A percentile compares a stretch with the other conserved stretches of the same genome.
These are phyloP conservation scores for Malus hybrid DNA, from an alignment of 331 rosid genomes.

Conservation along the genomic window DNA sequence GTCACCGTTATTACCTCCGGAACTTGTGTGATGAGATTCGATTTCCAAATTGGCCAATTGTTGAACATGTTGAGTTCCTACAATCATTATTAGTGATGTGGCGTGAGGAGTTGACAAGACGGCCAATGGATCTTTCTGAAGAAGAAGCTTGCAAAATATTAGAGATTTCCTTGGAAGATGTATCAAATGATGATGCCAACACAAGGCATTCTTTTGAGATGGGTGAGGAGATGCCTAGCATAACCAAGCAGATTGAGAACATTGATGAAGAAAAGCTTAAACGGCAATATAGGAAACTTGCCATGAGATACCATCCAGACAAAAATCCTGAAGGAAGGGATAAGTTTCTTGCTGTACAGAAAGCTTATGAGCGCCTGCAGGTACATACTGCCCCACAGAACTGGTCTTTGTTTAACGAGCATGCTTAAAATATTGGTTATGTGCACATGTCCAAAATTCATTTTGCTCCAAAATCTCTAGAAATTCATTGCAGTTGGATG, in stretches of 20 bases:
- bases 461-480: not conserved
- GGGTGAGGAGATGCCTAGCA: constrained; percentile 55
- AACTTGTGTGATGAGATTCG: constrained; percentile 97
- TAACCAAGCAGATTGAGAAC: constrained; percentile 90
- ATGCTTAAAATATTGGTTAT: not conserved
- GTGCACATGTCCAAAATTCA: not conserved
- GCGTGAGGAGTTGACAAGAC: constrained; percentile 99
- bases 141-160: constrained; percentile 98
- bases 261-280: constrained; percentile 96
- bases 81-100: constrained; percentile 98
- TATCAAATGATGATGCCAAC: constrained; percentile 51
- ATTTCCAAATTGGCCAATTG: constrained; percentile 98
- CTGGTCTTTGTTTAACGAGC: not conserved
- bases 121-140: constrained; percentile 99
- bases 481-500: not conserved
- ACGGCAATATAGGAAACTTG: constrained; percentile 98
- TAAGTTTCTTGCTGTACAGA: constrained; percentile 92
- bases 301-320: constrained; percentile 99
- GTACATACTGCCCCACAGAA: constrained; percentile 29
- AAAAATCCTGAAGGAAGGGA: constrained; percentile 99
- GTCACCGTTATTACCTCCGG: constrained; percentile 95
- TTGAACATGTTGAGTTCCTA: constrained; percentile 96
- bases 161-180: constrained; percentile 87
- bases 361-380: constrained; percentile 99
- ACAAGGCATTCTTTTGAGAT: constrained; percentile 36